Evolutionary conservation across 2,329 filamentous ascomycete genomes (phyloP).

Genomic region (Clarireedia hainanense): DNA sequence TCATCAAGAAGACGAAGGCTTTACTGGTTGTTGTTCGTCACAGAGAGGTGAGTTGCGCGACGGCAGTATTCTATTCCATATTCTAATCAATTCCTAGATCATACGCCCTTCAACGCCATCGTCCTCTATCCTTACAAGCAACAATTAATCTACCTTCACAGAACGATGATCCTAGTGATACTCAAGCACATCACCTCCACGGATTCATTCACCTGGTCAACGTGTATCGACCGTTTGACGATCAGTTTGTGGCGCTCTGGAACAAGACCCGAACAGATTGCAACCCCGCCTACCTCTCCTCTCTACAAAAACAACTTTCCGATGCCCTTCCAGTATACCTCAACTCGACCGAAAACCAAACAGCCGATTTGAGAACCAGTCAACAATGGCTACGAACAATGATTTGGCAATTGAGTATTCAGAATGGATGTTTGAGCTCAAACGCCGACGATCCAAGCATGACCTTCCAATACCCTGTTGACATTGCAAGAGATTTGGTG

Average conservation of each 20-base stretch:
- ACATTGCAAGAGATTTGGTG: slow-evolving; percentile 53
- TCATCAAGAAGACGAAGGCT: slow-evolving; percentile 56
- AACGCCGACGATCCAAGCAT: slow-evolving; percentile 43
- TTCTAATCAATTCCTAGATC: slow-evolving; percentile 37
- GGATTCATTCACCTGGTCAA: slow-evolving; percentile 53
- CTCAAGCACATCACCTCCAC: slow-evolving; percentile 43
- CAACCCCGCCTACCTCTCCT: slow-evolving; percentile 46
- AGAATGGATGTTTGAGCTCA: slow-evolving; percentile 44
- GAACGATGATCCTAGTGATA: slow-evolving; percentile 52
- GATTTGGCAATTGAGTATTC: slow-evolving; percentile 53
- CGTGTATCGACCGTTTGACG: slow-evolving; percentile 59
- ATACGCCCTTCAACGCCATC: slow-evolving; percentile 63
- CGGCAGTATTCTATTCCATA: background rate
- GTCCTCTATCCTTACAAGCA: slow-evolving; percentile 62
- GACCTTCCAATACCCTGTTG: slow-evolving; percentile 55
- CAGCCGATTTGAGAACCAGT: slow-evolving; percentile 48
- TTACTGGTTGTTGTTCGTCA: slow-evolving; percentile 66
- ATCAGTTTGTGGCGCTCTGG: slow-evolving; percentile 56
- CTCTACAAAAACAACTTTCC: slow-evolving; percentile 54
- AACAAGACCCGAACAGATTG: slow-evolving; percentile 55
- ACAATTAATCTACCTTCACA: slow-evolving; percentile 59
- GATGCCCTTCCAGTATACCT: slow-evolving; percentile 46
- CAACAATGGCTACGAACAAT: slow-evolving; percentile 60
- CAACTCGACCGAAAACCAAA: slow-evolving; percentile 42
- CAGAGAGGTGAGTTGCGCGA: slow-evolving; percentile 49